Evolutionary conservation across 225 moss, liverwort and hornwort species (phyloP).

Genomic region (Pleurozium schreberi): DNA sequence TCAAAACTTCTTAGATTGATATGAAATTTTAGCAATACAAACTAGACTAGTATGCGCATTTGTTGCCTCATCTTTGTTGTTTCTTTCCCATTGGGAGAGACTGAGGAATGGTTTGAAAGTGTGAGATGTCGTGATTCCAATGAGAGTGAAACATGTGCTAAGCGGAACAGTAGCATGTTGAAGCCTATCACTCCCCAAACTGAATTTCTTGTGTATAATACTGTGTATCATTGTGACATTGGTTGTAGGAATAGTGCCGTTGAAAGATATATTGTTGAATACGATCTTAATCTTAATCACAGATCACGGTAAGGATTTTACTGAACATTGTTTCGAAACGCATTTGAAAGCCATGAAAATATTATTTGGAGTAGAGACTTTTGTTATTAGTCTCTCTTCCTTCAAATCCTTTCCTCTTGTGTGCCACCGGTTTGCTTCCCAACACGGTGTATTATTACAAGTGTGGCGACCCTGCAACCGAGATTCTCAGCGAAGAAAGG

Average conservation of each 20-base stretch:
- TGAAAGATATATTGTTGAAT: too few species aligned
- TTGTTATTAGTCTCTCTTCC: not conserved
- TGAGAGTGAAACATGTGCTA: not conserved
- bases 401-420: not conserved
- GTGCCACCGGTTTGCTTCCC: constrained; percentile 17
- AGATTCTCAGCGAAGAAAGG: constrained; percentile 22
- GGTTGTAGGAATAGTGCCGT: too few species aligned
- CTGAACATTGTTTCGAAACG: too few species aligned
- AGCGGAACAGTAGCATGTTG: not conserved
- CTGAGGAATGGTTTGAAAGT: not conserved
- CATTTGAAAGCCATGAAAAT: not conserved
- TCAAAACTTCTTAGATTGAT: too few species aligned
- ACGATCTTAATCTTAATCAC: too few species aligned
- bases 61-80: not conserved
- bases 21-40: too few species aligned
- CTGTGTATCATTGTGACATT: too few species aligned
- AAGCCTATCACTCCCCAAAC: not conserved
- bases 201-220: too few species aligned
- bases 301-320: too few species aligned
- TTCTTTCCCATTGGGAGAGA: not conserved
- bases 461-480: constrained; percentile 27
- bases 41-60: too few species aligned
- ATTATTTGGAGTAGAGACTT: not conserved
- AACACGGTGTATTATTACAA: constrained; percentile 24
- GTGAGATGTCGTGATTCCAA: not conserved